phyloP scores from a whole-genome alignment of 202 grass and related monocot genomes.

The Schoenoplectus tabernaemontani region DNA sequence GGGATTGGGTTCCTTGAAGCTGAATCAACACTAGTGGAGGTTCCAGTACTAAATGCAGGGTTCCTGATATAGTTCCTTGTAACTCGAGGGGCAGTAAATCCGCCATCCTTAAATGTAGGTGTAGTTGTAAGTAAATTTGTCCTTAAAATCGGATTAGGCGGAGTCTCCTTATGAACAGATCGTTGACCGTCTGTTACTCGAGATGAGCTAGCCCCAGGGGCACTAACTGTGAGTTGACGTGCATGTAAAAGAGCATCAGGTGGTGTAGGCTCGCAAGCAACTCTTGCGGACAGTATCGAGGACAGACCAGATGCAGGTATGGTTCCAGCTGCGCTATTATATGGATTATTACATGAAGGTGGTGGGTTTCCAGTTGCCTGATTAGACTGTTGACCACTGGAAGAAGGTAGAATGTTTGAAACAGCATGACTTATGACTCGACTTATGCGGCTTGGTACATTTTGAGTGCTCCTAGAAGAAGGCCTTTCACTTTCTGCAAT shows the following conservation, averaged over 20 bases:
- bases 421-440: constrained; percentile 11
- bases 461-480: constrained; percentile 13
- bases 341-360: background rate
- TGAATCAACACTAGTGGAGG: background rate
- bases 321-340: background rate
- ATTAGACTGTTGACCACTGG: background rate
- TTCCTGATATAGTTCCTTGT: constrained; percentile 8
- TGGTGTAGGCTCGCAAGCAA: background rate
- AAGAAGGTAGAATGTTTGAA: constrained; percentile 17
- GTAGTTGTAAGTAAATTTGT: constrained; percentile 1
- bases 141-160: constrained; percentile 8
- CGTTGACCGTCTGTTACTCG: background rate
- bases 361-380: background rate
- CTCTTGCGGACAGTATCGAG: background rate
- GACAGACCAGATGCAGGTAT: too few species aligned
- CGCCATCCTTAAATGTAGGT: background rate
- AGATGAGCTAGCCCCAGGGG: constrained; percentile 1
- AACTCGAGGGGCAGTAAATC: background rate
- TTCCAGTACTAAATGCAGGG: background rate
- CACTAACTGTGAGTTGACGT: background rate
- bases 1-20: background rate
- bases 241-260: background rate
- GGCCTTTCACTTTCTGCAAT: constrained; percentile 13
- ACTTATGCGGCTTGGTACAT: background rate
- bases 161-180: background rate